Evolutionary conservation across 176 grass and related monocot species (phyloP).

Genomic region (Stipa capillata): DNA sequence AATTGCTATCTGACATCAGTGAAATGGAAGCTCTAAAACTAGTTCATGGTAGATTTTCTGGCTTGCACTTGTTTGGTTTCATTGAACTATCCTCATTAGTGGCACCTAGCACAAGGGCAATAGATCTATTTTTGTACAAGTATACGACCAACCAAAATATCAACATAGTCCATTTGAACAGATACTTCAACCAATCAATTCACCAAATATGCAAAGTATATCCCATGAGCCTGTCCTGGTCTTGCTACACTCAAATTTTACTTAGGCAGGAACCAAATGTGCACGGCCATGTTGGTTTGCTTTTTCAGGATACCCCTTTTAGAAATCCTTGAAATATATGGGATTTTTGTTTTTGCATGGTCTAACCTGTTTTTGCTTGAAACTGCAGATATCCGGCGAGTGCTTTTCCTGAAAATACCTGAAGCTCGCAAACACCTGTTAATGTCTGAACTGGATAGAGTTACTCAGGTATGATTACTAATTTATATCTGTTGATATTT

Average conservation of each 20-base stretch:
- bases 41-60: not conserved
- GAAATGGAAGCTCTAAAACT: not conserved
- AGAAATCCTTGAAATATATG: not conserved
- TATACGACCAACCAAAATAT: not conserved
- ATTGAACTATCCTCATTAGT: not conserved
- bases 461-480: conserved; percentile 64
- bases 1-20: not conserved
- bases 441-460: conserved; percentile 83
- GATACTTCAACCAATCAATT: not conserved
- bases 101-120: not conserved
- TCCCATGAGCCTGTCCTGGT: not conserved
- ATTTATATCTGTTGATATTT: conserved; percentile 8
- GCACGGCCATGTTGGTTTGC: not conserved
- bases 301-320: not conserved
- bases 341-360: not conserved
- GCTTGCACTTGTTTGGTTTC: not conserved
- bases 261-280: not conserved
- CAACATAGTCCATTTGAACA: not conserved
- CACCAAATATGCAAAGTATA: not conserved
- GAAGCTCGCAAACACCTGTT: conserved; percentile 78
- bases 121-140: not conserved
- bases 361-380: conserved; percentile 9
- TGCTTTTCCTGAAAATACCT: conserved; percentile 88
- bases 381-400: conserved; percentile 76
- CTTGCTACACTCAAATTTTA: not conserved